Evolutionary conservation across 2,329 filamentous ascomycete genomes (phyloP).

Genomic region (Periconia digitata): DNA sequence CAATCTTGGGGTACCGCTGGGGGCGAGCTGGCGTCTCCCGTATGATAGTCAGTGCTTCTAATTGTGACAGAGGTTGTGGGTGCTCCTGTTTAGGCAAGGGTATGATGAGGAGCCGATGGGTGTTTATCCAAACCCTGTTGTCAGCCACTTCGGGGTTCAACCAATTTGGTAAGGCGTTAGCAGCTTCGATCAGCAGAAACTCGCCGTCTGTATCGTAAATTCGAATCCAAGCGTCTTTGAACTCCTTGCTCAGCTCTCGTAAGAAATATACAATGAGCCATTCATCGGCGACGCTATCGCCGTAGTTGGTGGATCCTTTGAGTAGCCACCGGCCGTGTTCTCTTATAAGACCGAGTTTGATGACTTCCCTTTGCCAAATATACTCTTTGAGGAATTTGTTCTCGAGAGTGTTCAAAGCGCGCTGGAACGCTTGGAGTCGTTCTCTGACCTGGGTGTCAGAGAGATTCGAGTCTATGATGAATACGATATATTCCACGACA

Average conservation of each 20-base stretch:
- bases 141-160: conserved; percentile 86
- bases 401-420: conserved; percentile 64
- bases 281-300: conserved; percentile 94
- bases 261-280: conserved; percentile 94
- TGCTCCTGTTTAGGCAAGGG: conserved; percentile 48
- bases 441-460: conserved; percentile 60
- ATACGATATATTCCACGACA: conserved; percentile 81
- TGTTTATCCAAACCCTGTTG: conserved; percentile 86
- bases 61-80: conserved; percentile 55
- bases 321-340: conserved; percentile 65
- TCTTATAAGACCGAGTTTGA: conserved; percentile 66
- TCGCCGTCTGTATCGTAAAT: conserved; percentile 89
- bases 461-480: conserved; percentile 64
- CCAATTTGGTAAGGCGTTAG: conserved; percentile 85
- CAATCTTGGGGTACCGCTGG: conserved; percentile 71
- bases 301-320: conserved; percentile 79
- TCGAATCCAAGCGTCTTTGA: conserved; percentile 76
- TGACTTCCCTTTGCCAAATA: conserved; percentile 90
- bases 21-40: conserved; percentile 58
- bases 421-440: conserved; percentile 71
- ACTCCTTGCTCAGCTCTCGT: conserved; percentile 73
- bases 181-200: conserved; percentile 92
- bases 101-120: conserved; percentile 74
- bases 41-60: conserved; percentile 66
- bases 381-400: conserved; percentile 74